These are phyloP conservation scores for Ceriops decandra DNA, from an alignment of 345 rosid genomes.

Conservation along the genomic window DNA sequence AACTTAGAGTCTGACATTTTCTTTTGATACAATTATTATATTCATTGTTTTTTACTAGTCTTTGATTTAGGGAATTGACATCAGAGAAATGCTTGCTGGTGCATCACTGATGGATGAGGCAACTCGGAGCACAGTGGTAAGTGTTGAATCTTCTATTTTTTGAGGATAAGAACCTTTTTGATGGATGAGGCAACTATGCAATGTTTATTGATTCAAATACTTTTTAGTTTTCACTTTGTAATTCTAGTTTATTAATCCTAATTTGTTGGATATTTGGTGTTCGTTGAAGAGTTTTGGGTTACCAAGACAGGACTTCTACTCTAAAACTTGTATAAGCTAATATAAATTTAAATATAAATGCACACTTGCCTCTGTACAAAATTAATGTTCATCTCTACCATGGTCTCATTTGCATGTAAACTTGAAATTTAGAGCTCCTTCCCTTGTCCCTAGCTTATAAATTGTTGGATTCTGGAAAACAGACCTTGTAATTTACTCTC, in stretches of 20 bases:
- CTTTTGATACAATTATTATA: background rate
- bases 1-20: constrained; percentile 11
- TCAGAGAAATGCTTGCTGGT: constrained; percentile 91
- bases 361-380: too few relatives aligned
- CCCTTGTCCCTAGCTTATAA: too few relatives aligned
- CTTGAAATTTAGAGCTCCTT: too few relatives aligned
- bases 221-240: background rate
- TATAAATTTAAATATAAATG: background rate
- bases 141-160: background rate
- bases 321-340: background rate
- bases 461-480: too few relatives aligned
- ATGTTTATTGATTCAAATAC: background rate
- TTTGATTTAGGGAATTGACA: constrained; percentile 63
- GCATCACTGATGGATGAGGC: constrained; percentile 93
- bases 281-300: background rate
- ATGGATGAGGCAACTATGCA: background rate
- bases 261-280: background rate
- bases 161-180: background rate
- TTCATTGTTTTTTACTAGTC: constrained; percentile 12
- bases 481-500: too few relatives aligned
- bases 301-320: background rate
- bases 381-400: too few relatives aligned
- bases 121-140: constrained; percentile 58
- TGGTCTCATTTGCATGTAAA: too few relatives aligned
- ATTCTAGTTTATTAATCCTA: background rate